Conservation (phyloP, 2,329 filamentous ascomycete genomes). For the Xylaria multiplex region DNA sequence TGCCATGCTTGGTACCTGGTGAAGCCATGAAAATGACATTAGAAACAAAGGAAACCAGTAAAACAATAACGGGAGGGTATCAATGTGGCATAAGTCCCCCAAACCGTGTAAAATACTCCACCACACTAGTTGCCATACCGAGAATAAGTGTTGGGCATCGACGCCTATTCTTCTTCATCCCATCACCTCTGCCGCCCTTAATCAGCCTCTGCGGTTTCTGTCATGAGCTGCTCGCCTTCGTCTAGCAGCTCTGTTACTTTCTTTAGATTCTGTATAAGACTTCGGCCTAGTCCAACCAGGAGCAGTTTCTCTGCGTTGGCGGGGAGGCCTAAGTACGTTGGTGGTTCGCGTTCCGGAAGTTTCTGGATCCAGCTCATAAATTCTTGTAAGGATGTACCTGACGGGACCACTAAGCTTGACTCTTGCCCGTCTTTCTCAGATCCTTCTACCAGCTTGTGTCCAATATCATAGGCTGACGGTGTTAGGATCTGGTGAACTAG, state of each 20-base stretch:
- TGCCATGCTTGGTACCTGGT: not conserved
- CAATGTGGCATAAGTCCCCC: conserved; percentile 13
- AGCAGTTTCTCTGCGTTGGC: conserved; percentile 97
- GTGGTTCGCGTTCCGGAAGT: conserved; percentile 93
- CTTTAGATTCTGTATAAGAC: conserved; percentile 84
- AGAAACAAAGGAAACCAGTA: conserved; percentile 15
- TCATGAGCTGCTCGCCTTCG: conserved; percentile 91
- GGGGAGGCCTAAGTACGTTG: conserved; percentile 91
- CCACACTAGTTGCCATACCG: not conserved
- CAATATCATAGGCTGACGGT: conserved; percentile 88
- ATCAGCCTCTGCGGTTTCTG: conserved; percentile 59
- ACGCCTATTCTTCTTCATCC: not conserved
- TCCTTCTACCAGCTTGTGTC: conserved; percentile 85
- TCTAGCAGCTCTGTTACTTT: conserved; percentile 89
- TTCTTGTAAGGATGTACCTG: conserved; percentile 82
- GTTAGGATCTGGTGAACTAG: conserved; percentile 85
- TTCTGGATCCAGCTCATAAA: conserved; percentile 92
- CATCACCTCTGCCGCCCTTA: not conserved
- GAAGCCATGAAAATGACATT: not conserved
- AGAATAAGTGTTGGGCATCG: not conserved
- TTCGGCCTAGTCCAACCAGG: conserved; percentile 85
- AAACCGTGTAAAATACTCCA: not conserved
- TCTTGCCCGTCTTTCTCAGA: conserved; percentile 65
- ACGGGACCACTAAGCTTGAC: conserved; percentile 76
- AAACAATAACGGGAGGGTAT: conserved; percentile 24